phyloP scores from a whole-genome alignment of 2,329 filamentous ascomycete species.

The Arachnomyces sp. region DNA sequence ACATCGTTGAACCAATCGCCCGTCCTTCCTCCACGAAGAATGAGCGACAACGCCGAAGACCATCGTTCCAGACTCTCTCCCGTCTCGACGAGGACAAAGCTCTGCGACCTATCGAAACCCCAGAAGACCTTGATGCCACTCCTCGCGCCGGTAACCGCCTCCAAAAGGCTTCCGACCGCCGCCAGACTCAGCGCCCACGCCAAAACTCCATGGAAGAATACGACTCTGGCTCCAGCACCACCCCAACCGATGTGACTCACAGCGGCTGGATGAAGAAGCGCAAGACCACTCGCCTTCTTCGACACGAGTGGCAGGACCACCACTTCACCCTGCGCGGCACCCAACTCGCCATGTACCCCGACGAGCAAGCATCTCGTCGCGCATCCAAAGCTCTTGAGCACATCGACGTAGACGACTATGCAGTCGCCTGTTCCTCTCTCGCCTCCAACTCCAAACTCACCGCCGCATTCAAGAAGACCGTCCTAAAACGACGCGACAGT shows the following conservation, averaged over 20 bases:
- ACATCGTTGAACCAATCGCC: conserved; percentile 34
- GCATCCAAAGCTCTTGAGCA: conserved; percentile 22
- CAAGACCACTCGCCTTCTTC: conserved; percentile 77
- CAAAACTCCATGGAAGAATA: not conserved
- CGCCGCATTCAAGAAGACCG: conserved; percentile 64
- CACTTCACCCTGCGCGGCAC: conserved; percentile 79
- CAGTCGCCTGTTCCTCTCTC: conserved; percentile 39
- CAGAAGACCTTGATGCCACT: conserved; percentile 18
- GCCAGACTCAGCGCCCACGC: conserved; percentile 2
- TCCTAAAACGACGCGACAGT: conserved; percentile 36
- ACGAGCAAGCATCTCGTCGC: conserved; percentile 18
- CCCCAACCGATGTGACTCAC: conserved; percentile 52
- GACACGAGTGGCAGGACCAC: conserved; percentile 87
- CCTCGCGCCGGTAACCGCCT: conserved; percentile 15
- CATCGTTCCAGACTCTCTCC: conserved; percentile 19
- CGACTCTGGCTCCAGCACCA: conserved; percentile 10
- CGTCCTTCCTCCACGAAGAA: conserved; percentile 36
- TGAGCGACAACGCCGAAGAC: conserved; percentile 28
- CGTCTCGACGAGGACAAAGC: conserved; percentile 20
- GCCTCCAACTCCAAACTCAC: conserved; percentile 71
- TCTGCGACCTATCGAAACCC: conserved; percentile 24
- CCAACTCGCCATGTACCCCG: conserved; percentile 41
- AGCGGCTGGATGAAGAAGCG: conserved; percentile 92
- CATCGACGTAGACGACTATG: conserved; percentile 34
- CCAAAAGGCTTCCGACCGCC: conserved; percentile 14